Evolutionary conservation across 306 rosid genomes (phyloP), one percentile per base, ranked within the genome.

Genomic region (Pachyrhizus erosus): DNA sequence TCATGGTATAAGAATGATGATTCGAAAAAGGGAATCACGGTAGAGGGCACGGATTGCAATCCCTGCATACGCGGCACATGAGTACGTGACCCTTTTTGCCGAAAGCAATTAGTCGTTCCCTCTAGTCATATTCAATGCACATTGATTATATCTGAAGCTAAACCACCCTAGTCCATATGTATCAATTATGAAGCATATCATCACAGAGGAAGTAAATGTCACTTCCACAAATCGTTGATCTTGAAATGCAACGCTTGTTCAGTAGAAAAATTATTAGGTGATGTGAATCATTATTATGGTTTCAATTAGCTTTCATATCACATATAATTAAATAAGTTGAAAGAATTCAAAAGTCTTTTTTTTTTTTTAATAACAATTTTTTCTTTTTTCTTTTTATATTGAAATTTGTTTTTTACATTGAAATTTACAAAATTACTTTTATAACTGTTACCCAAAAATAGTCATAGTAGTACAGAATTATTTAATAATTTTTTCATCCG

Each of bases 1-100:
- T 75, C 85, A 69, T 75, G 58, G 46, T 29, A 49, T 46, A 34
- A 60, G 23, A 69, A 84, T 39, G 71, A 57, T 33, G 26, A 21
- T 31, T 49, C 11, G 8, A 13, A 55, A 70, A 34, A 17, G 33
- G 11, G 75, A 4, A 20, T 67, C 57, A 68, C 49, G 31, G 40
- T 29, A 54, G 60, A 26, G 45, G 40, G 31, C 62, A 75, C 46
- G n/a, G n/a, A 37, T 13, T 42, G 78, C 80, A 77, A 77, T 80
- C 49, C 29, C 54, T 34, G 11, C 78, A 31, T 9, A 11, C 18
- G 31, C 10, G 24, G 3, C 86, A 65, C 73, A 81, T 80, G 75
- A 58, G 2, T 62, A 8, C 14, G 76, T 87, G 27, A 84, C 76
- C 24, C 81, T 81, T 84, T 84, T 76, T 45, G 46, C 85, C 74